Base-by-base conservation (phyloP, 2,329 filamentous ascomycete species). In the Dryadomyces quercivorus region DNA sequence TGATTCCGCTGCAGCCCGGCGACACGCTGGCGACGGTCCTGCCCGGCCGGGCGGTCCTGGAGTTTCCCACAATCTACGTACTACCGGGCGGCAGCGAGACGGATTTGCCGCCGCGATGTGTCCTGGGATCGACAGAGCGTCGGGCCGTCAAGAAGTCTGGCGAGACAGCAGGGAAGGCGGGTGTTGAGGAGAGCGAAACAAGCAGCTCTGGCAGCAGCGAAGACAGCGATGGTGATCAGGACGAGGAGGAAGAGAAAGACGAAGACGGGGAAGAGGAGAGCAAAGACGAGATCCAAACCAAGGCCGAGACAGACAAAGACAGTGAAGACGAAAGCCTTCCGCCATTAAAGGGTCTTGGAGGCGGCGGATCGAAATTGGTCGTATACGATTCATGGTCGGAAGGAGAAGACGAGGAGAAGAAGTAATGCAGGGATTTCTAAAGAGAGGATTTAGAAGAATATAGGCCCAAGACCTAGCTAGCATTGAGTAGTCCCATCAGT, bases 1-100 rank as follows among this genome's bases (percentile, higher is more conserved):
- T 90, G 2, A 78, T 81, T 22, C 82, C 82, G 0, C 61, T 89
- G 2, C 59, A 69, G 0, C 61, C 75, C 0, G 61, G 63, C 0
- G 67, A 70, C 9, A 75, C 72, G 1, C 68, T 90, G 4, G 70
- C 70, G 1, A 67, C 73, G 1, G 71, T 72, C 7, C 73, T 91
- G 1, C 66, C 66, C n/a, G 73, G 75, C 9, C 76, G 75, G 36
- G 76, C 74, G 0, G 73, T 91, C 0, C 69, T 88, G 7, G 86
- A 90, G 62, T 90, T 83, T 57, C 86, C 86, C 1, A 88, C 85
- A 0, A 73, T 90, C 13, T 82, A 85, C 62, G 75, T 78, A 5
- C 69, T 86, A 8, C 66, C 73, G 0, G n/a, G 12, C 3, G 8
- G 8, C 10, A 0, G 16, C 16, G 13, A 9, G 18, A n/a, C 16